These are phyloP conservation scores for Paramyrothecium roridum DNA, from an alignment of 2,329 filamentous ascomycete genomes.

Conservation along the genomic window DNA sequence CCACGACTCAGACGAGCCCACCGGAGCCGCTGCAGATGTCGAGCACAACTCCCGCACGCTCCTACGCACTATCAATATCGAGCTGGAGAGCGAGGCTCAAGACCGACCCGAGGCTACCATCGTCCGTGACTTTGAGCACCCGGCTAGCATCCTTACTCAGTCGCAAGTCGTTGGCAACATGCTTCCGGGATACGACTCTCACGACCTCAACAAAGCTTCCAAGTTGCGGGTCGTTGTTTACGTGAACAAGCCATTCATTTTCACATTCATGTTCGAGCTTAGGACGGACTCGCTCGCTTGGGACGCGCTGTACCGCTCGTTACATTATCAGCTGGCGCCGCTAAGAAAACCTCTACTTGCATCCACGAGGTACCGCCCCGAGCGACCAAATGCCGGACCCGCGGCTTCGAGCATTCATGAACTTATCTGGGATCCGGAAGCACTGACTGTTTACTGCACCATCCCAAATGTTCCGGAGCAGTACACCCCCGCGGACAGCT, in stretches of 20 bases:
- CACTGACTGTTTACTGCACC: constrained; percentile 57
- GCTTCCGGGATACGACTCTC: constrained; percentile 29
- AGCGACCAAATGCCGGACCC: constrained; percentile 31
- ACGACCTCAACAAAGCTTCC: constrained; percentile 51
- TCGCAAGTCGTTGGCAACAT: constrained; percentile 30
- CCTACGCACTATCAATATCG: constrained; percentile 65
- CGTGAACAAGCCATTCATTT: constrained; percentile 72
- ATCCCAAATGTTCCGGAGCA: constrained; percentile 63
- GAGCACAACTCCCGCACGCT: constrained; percentile 53
- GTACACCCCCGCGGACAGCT: constrained; percentile 28
- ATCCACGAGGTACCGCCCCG: constrained; percentile 56
- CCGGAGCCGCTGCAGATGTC: constrained; percentile 17
- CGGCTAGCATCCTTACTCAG: constrained; percentile 25
- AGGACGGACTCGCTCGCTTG: constrained; percentile 56
- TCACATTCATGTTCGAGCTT: constrained; percentile 65
- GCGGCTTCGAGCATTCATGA: constrained; percentile 51
- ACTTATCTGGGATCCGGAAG: constrained; percentile 58
- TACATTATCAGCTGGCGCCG: constrained; percentile 59
- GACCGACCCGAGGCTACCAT: constrained; percentile 41
- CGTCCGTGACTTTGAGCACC: constrained; percentile 40
- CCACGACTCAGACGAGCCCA: constrained; percentile 23
- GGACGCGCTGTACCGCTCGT: constrained; percentile 53
- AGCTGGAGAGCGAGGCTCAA: constrained; percentile 46
- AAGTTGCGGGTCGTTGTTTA: constrained; percentile 70
- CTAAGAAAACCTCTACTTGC: constrained; percentile 53